Percentiles rank a stretch among this genome's conserved stretches.
phyloP scores from a whole-genome alignment of 2,329 filamentous ascomycete genomes.

The Cryoendolithus antarcticus region DNA sequence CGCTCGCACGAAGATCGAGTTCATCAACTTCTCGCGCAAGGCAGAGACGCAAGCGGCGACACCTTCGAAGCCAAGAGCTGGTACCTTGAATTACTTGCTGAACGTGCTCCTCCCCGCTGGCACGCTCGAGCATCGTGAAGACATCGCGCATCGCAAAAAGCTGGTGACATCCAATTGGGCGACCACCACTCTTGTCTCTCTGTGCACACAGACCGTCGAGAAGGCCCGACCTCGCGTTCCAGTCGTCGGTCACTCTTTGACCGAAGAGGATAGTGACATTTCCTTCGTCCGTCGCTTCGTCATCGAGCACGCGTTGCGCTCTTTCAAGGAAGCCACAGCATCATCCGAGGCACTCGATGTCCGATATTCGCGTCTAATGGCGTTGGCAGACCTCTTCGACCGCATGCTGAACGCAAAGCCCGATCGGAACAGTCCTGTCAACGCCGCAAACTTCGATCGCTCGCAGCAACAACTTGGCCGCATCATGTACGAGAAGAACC shows the following conservation, averaged over 20 bases:
- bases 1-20: conserved; percentile 90
- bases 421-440: conserved; percentile 26
- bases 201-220: conserved; percentile 82
- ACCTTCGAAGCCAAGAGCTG: conserved; percentile 85
- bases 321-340: conserved; percentile 75
- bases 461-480: conserved; percentile 78
- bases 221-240: conserved; percentile 39
- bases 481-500: conserved; percentile 98
- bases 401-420: conserved; percentile 78
- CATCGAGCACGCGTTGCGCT: conserved; percentile 79
- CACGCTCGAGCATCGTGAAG: conserved; percentile 59
- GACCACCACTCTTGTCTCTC: conserved; percentile 70
- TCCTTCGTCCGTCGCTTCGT: conserved; percentile 91
- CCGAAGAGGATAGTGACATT: conserved; percentile 70
- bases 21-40: conserved; percentile 97
- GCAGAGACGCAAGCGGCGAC: conserved; percentile 72
- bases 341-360: conserved; percentile 70
- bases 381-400: conserved; percentile 81
- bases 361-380: conserved; percentile 79
- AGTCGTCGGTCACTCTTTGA: conserved; percentile 22
- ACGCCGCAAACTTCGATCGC: conserved; percentile 5
- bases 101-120: conserved; percentile 60
- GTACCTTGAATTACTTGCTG: conserved; percentile 85
- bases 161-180: conserved; percentile 74
- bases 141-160: conserved; percentile 70